Conservation (phyloP, 2,329 filamentous ascomycete species). For the Fusarium heterosporum region DNA sequence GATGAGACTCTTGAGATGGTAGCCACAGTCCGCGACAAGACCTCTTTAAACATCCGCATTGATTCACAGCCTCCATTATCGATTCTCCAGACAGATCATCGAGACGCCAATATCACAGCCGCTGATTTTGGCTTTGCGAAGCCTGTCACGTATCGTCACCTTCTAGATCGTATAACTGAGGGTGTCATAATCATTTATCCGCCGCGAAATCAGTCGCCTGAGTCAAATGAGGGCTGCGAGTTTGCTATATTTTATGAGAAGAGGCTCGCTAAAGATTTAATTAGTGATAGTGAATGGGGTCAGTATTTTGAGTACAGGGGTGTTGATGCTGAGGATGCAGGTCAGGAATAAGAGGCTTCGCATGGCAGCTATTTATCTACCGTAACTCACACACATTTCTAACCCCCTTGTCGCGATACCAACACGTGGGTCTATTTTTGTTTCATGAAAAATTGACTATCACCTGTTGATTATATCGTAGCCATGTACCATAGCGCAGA, state of each 20-base stretch:
- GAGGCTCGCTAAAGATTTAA: constrained; percentile 46
- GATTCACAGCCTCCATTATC: constrained; percentile 53
- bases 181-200: constrained; percentile 51
- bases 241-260: constrained; percentile 53
- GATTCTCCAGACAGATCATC: constrained; percentile 53
- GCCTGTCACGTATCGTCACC: constrained; percentile 51
- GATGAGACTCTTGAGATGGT: constrained; percentile 47
- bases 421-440: too few species aligned
- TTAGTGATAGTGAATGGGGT: constrained; percentile 52
- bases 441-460: too few species aligned
- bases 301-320: constrained; percentile 55
- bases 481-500: not conserved
- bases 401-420: too few species aligned
- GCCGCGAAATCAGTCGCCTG: constrained; percentile 38
- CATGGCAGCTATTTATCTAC: too few species aligned
- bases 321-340: constrained; percentile 43
- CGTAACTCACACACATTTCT: too few species aligned
- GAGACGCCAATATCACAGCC: constrained; percentile 47
- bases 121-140: constrained; percentile 54
- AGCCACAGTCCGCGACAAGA: constrained; percentile 54
- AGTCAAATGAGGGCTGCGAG: constrained; percentile 53
- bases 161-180: constrained; percentile 48
- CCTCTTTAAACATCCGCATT: constrained; percentile 49
- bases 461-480: not conserved
- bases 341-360: too few species aligned